Base-by-base conservation (phyloP, 2,329 filamentous ascomycete species). In the Penicillium janthinellum region DNA sequence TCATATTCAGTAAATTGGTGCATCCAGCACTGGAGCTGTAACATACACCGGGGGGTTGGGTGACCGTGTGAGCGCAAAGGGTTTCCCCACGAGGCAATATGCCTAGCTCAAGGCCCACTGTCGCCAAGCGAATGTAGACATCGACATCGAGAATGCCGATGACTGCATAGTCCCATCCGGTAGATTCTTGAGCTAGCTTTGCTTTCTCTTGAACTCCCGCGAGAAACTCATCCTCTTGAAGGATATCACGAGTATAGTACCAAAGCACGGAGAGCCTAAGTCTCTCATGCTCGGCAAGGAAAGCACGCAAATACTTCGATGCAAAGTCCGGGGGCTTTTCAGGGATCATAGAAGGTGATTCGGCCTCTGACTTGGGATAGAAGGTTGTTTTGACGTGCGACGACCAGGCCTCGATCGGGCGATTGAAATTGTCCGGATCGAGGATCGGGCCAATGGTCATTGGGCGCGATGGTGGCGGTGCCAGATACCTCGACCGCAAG, bases 201-300 rank as follows among this genome's bases (percentile, higher is more conserved):
- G 42, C 63, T 31, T 65, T 65, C 45, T 63, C 63, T 35, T 65
- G 63, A 5, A 65, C 54, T 1, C 61, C 61, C 4, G 61, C 58
- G 10, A 65, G 54, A 12, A 65, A 54, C 15, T 63, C 61, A 5
- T 44, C 31, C 14, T 61, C 57, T 11, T 54, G 17, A 0, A 59
- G 22, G 6, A 60, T 28, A 56, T 59, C 57, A 12, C 57, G 59
- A 17, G 59, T 59, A 37, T 62, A 59, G 34, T 64, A 64, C 62
- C 59, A 64, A 1, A 64, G 47, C 41, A 64, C 45, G 5, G 62
- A 60, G 3, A 64, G 41, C 22, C 62, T 51, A 0, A 64, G 57
- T 50, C 57, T 56, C 22, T 62, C 62, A 37, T 64, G 57, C 3
- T 62, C 34, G 12, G 59, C 49, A 5, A 64, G 49, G 8, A 17